These are phyloP conservation scores for Beauveria sp. DNA, from an alignment of 2,329 filamentous ascomycete species.

Conservation along the genomic window DNA sequence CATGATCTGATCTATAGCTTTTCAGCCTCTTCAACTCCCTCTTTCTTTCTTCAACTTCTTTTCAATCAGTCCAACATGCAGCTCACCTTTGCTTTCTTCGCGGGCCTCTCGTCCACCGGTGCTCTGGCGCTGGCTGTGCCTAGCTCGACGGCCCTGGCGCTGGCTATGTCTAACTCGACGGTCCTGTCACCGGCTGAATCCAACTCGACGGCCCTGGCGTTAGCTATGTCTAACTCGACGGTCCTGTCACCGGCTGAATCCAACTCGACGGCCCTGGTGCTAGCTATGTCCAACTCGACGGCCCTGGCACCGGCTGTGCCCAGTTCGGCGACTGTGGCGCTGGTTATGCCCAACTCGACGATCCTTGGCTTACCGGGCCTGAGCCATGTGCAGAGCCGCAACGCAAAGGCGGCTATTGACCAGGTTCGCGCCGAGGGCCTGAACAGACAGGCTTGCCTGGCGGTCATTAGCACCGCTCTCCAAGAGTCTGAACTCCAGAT, in stretches of 20 bases:
- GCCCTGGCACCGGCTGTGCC: neutral
- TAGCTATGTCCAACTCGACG: neutral
- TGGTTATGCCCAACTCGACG: neutral
- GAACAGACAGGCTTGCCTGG: constrained; percentile 1
- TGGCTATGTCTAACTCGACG: too few species aligned
- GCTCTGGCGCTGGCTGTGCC: neutral
- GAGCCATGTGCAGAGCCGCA: constrained; percentile 2
- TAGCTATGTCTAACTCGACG: too few species aligned
- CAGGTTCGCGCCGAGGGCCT: neutral
- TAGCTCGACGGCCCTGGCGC: neutral
- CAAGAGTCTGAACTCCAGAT: constrained; percentile 5
- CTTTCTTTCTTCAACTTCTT: too few species aligned
- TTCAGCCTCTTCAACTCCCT: neutral
- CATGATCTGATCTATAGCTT: too few species aligned
- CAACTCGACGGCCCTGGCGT: too few species aligned
- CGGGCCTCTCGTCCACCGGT: constrained; percentile 2
- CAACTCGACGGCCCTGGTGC: neutral
- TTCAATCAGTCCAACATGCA: neutral
- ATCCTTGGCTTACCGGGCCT: neutral
- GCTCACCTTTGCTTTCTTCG: neutral
- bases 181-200: too few species aligned
- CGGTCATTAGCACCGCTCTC: constrained; percentile 6
- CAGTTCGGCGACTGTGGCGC: neutral
- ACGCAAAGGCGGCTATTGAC: constrained; percentile 2
- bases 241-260: neutral